A percentile compares a stretch with the other conserved stretches of the same genome.
These are phyloP conservation scores for Brettanomyces bruxellensis DNA, from an alignment of 805 yeast genomes.

Conservation along the genomic window DNA sequence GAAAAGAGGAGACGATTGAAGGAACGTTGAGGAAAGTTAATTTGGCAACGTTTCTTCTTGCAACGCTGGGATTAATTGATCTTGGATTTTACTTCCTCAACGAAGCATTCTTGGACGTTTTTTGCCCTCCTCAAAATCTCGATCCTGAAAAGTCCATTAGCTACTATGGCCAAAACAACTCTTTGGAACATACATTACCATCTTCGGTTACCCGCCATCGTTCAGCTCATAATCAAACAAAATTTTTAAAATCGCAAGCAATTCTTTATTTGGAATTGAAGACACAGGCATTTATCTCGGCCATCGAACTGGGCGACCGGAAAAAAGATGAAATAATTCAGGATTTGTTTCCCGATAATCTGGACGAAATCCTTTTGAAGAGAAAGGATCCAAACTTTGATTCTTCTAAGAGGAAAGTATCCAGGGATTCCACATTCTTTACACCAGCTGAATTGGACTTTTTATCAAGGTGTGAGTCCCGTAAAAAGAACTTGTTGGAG, in stretches of 20 bases:
- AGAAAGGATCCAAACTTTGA: conserved; percentile 28
- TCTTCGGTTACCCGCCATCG: conserved; percentile 3
- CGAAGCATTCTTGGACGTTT: conserved; percentile 75
- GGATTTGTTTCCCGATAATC: conserved; percentile 62
- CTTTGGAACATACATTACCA: conserved; percentile 10
- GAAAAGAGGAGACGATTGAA: conserved; percentile 52
- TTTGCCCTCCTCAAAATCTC: conserved; percentile 64
- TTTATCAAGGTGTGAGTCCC: conserved; percentile 57
- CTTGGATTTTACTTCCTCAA: conserved; percentile 83
- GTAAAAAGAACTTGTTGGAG: conserved; percentile 53
- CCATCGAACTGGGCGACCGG: conserved; percentile 57
- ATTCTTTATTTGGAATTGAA: conserved; percentile 75
- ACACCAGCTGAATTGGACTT: conserved; percentile 79
- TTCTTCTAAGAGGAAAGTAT: conserved; percentile 14
- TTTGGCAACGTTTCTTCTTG: conserved; percentile 79
- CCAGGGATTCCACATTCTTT: conserved; percentile 28
- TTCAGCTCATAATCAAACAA: conserved; percentile 16
- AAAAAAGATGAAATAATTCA: conserved; percentile 59
- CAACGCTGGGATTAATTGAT: conserved; percentile 75
- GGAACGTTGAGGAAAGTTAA: conserved; percentile 75
- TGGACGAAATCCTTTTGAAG: conserved; percentile 39
- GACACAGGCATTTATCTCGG: conserved; percentile 92
- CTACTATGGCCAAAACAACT: conserved; percentile 14
- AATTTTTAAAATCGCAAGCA: conserved; percentile 71
- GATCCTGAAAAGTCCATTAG: conserved; percentile 34